These are phyloP conservation scores for Edaphochlamys debaryana DNA, from an alignment of 139 green algal genomes.

Conservation along the genomic window DNA sequence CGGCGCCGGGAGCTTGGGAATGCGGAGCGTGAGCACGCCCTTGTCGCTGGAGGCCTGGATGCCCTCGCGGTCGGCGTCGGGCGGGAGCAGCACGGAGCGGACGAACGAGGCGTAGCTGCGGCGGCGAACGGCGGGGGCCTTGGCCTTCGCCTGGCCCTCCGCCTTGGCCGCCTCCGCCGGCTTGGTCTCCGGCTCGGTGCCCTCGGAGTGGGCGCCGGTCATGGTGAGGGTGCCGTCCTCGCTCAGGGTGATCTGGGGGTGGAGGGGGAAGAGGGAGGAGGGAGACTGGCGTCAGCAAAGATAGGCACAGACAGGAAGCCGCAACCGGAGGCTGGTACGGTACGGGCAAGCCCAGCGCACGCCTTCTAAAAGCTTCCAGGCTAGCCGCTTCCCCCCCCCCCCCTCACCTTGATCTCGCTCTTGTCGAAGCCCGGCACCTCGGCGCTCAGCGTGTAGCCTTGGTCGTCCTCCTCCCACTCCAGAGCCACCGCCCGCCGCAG, in stretches of 20 bases:
- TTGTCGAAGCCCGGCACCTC: conserved; percentile 47
- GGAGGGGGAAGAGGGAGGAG: too few species aligned
- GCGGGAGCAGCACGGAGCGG: conserved; percentile 10
- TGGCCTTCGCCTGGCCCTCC: too few species aligned
- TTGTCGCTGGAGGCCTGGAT: conserved; percentile 32
- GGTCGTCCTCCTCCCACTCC: conserved; percentile 29
- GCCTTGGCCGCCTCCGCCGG: background rate
- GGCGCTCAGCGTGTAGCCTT: conserved; percentile 28
- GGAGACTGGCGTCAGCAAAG: too few species aligned
- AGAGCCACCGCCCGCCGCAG: too few species aligned
- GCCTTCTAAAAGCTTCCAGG: too few species aligned
- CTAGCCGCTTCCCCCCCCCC: background rate
- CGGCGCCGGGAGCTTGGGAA: conserved; percentile 19
- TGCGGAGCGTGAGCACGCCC: conserved; percentile 24
- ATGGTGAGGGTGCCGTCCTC: conserved; percentile 33
- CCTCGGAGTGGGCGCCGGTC: conserved; percentile 5
- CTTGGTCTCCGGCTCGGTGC: background rate
- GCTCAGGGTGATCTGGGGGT: conserved; percentile 14
- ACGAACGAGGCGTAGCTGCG: conserved; percentile 20
- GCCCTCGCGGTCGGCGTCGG: background rate
- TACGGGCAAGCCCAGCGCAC: too few species aligned
- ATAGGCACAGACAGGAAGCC: too few species aligned
- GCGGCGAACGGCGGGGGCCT: too few species aligned
- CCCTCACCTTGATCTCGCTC: conserved; percentile 39
- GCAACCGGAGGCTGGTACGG: too few species aligned